phyloP scores from a whole-genome alignment of 78 protist genomes.

The Planoprotostelium fungivorum region DNA sequence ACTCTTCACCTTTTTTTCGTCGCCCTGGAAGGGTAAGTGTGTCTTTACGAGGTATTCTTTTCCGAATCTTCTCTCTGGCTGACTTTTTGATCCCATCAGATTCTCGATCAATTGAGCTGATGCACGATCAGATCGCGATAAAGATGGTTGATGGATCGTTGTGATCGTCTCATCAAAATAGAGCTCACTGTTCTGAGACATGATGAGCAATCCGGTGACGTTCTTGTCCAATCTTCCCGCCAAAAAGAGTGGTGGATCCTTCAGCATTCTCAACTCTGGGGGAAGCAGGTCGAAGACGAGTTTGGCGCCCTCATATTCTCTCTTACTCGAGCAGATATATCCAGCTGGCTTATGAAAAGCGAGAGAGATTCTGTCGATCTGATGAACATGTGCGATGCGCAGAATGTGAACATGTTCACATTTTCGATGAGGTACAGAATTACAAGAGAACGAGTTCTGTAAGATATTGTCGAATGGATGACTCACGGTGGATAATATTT shows the following conservation, averaged over 20 bases:
- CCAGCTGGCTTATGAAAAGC: slow-evolving; percentile 60
- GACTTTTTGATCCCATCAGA: background rate
- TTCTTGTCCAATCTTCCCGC: slow-evolving; percentile 66
- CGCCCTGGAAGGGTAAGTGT: slow-evolving; percentile 10
- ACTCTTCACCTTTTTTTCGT: slow-evolving; percentile 8
- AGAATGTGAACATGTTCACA: background rate
- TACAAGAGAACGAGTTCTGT: background rate
- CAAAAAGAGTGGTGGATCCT: slow-evolving; percentile 27
- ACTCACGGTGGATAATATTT: background rate
- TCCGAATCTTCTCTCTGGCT: background rate
- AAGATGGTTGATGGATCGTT: background rate
- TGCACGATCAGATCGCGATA: too few species aligned
- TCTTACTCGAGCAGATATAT: slow-evolving; percentile 28
- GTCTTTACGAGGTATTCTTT: background rate
- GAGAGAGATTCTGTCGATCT: slow-evolving; percentile 3
- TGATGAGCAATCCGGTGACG: slow-evolving; percentile 56
- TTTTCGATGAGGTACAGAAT: background rate
- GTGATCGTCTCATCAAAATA: slow-evolving; percentile 16
- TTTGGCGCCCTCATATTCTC: slow-evolving; percentile 34
- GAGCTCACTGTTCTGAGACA: slow-evolving; percentile 52
- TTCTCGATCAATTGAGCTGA: background rate
- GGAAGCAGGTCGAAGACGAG: slow-evolving; percentile 48
- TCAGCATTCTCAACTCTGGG: background rate
- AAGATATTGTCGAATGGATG: background rate
- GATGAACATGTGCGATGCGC: background rate